Evolutionary conservation across 495 filamentous ascomycete genomes (phyloP), one percentile per base, ranked within the genome.

Genomic region (Friedmanniomyces endolithicus): DNA sequence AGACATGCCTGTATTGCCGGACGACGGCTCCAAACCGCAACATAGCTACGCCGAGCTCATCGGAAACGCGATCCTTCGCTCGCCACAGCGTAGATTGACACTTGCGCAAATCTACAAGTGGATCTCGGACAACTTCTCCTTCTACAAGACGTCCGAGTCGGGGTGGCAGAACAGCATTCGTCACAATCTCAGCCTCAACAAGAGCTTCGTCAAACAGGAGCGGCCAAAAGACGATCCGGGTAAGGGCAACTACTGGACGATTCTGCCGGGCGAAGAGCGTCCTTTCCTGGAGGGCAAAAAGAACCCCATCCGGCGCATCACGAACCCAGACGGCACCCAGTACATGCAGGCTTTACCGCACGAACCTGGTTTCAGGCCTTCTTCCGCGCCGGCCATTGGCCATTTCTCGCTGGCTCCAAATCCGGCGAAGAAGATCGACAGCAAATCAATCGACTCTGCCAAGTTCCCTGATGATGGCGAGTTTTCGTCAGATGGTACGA

Each of bases 151-250:
- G 17, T 77, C 81, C 33, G 88, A 94, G 52, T 78, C 86, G 6
- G 90, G 92, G 24, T 98, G 92, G 92, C 90, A 96, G 70, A 98
- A 98, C 67, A 95, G 90, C 71, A 98, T 98, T 68, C 84, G 92
- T 1, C 92, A 98, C 64, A 98, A 98, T 57, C 81, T 98, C n/a
- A 94, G 87, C 63, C 74, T 97, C 22, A 95, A 95, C 72, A 96
- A 96, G 67, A 85, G 85, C n/a, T 97, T 98, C 58, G 81, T 90
- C 59, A 97, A 96, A 68, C 85, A 94, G 65, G 88, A 95, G 68
- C 78, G 90, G 50, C 92, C 92, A 22, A 97, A 97, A 71, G 90
- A 95, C 70, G 92, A 98, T 65, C 88, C 90, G 0, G 92, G 92
- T 52, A 97, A 97, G 70, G 92, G 92, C n/a, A 89, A 95, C 68